A percentile compares a stretch with the other conserved stretches of the same genome.
phyloP scores from a whole-genome alignment of 176 grass and related monocot genomes.

The Ampelocalamus luodianensis region DNA sequence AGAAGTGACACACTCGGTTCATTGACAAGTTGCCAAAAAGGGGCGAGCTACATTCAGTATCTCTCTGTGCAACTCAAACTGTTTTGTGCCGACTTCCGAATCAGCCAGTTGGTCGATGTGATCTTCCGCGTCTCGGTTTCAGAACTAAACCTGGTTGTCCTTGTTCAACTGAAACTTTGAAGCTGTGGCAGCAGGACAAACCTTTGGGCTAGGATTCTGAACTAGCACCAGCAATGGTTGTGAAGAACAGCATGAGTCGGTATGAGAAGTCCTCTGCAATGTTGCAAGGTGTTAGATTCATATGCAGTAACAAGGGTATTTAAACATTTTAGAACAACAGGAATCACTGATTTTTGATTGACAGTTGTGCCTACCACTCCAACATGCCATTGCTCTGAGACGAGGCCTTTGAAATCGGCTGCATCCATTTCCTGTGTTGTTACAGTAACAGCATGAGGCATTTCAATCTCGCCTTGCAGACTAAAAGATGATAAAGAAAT shows the following conservation, averaged over 20 bases:
- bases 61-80: constrained; percentile 23
- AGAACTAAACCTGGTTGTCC: constrained; percentile 32
- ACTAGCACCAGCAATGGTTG: constrained; percentile 74
- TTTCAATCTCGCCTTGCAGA: constrained; percentile 4
- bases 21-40: constrained; percentile 22
- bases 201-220: constrained; percentile 64
- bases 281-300: constrained; percentile 26
- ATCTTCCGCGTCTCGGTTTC: constrained; percentile 5
- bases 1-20: too few relatives aligned
- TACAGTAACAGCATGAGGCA: constrained; percentile 9
- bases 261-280: constrained; percentile 58
- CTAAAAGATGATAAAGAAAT: neutral
- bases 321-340: neutral
- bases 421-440: constrained; percentile 79
- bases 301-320: neutral
- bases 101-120: constrained; percentile 27
- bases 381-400: constrained; percentile 90
- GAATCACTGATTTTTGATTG: neutral
- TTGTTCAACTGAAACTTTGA: constrained; percentile 41
- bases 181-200: constrained; percentile 16
- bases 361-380: constrained; percentile 71
- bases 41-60: constrained; percentile 1
- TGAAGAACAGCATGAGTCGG: constrained; percentile 36
- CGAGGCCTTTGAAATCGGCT: constrained; percentile 73
- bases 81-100: constrained; percentile 4